These are phyloP conservation scores for Chamaenerion angustifolium DNA, from an alignment of 345 rosid genomes.

Conservation along the genomic window DNA sequence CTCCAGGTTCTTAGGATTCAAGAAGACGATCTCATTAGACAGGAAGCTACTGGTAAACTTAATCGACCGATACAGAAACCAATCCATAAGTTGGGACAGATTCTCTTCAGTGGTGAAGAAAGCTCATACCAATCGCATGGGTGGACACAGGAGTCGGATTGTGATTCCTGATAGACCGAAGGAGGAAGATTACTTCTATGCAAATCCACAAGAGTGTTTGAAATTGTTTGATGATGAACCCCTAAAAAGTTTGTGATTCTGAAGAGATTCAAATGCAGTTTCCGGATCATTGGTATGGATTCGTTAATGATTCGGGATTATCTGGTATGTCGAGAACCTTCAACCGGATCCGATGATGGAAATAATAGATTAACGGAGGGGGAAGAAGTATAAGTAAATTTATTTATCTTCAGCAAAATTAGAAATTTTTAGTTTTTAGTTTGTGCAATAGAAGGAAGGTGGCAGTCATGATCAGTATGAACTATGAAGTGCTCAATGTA, in stretches of 20 bases:
- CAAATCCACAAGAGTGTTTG: constrained; percentile 90
- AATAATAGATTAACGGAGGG: no score
- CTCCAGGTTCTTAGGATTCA: constrained; percentile 82
- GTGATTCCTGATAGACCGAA: constrained; percentile 68
- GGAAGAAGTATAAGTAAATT: no score
- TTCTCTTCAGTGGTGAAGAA: constrained; percentile 60
- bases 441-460: no score
- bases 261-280: no score
- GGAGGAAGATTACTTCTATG: constrained; percentile 91
- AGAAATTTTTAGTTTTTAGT: no score
- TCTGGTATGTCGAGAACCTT: no score
- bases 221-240: constrained; percentile 71
- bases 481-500: no score
- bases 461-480: no score
- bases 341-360: no score
- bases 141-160: constrained; percentile 48
- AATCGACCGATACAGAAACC: constrained; percentile 50
- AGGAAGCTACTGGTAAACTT: constrained; percentile 57
- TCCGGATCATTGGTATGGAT: no score
- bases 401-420: no score
- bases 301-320: no score
- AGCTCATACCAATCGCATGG: constrained; percentile 60
- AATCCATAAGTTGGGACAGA: constrained; percentile 69
- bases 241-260: constrained; percentile 24
- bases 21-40: constrained; percentile 62